Evolutionary conservation across 1,139 yeast genomes (phyloP), one percentile per base, ranked within the genome.

Genomic region (Citeromyces siamensis): DNA sequence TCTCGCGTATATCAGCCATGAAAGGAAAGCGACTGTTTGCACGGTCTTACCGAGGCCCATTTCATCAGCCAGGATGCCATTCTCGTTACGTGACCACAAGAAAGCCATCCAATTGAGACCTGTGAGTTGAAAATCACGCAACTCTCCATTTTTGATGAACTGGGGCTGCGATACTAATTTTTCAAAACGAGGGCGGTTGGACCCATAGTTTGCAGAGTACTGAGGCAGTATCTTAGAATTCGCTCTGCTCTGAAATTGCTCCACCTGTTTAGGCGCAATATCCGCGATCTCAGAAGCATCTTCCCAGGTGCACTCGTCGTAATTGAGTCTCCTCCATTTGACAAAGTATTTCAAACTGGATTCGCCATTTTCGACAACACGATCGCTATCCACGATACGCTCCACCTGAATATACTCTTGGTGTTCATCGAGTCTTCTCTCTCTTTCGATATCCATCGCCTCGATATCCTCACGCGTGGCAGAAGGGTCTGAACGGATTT

Each of bases 61-160:
- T 57, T 93, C 99, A 63, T 93, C 99, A 5, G 99, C 98, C 35
- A 93, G 64, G 38, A 93, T 93, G 39, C 99, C 99, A 56, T 90
- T 93, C 59, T 90, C 96, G 56, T 90, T 85, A 53, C 96, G 72
- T 3, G 95, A 84, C 98, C 98, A 93, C 44, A 93, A 65, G 54
- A 86, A 93, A 0, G 98, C 98, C 98, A 93, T 93, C 99, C 98
- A 93, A 58, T 93, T 93, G 44, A 93, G 69, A 42, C 99, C 99
- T 0, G 98, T 90, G 52, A 93, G 68, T 61, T 93, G 99, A 70
- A 93, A 90, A 62, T 93, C 98, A 55, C 98, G 74, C 45, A 90
- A 67, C 56, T 82, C 94, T 35, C 97, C 96, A 50, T 82, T 81
- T 53, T 86, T 86, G 46, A 93, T 81, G 51, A 80, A 93, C 10